These are phyloP conservation scores for Boletellus emodensis DNA, from an alignment of 768 basidiomycete genomes.

Conservation along the genomic window DNA sequence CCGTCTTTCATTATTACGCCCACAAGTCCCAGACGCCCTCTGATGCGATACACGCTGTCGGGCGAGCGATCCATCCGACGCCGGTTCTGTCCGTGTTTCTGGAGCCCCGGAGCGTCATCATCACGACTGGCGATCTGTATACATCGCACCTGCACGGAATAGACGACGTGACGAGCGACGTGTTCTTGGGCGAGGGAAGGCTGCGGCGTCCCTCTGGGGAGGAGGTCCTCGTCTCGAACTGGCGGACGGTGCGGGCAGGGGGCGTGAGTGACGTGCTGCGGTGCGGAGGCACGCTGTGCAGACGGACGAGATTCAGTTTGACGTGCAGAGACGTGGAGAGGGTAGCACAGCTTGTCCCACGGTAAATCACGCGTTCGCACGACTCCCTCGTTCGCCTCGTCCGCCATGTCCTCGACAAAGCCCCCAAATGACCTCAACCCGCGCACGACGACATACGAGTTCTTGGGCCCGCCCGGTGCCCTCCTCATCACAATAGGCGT, in stretches of 20 bases:
- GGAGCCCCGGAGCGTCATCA: constrained; percentile 81
- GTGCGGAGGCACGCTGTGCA: constrained; percentile 49
- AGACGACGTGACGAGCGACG: constrained; percentile 51
- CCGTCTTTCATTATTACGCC: constrained; percentile 78
- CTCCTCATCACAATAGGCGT: constrained; percentile 65
- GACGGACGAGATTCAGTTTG: constrained; percentile 70
- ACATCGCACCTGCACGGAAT: constrained; percentile 80
- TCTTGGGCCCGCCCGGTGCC: constrained; percentile 78
- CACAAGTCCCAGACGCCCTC: constrained; percentile 36
- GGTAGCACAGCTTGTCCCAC: constrained; percentile 31
- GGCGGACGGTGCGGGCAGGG: constrained; percentile 43
- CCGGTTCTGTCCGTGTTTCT: constrained; percentile 74
- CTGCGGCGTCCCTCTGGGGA: constrained; percentile 26
- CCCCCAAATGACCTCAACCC: constrained; percentile 50
- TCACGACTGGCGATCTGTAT: constrained; percentile 71
- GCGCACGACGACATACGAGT: constrained; percentile 70
- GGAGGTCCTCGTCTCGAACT: constrained; percentile 52
- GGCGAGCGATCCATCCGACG: constrained; percentile 54
- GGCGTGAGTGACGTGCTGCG: constrained; percentile 36
- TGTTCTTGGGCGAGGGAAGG: constrained; percentile 25
- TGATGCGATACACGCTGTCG: constrained; percentile 29
- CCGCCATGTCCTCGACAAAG: constrained; percentile 21
- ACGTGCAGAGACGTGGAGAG: constrained; percentile 82
- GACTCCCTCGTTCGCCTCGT: neutral
- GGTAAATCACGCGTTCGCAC: neutral